Evolutionary conservation across 208 protist genomes (phyloP).

Genomic region (Leishmania lainsoni): DNA sequence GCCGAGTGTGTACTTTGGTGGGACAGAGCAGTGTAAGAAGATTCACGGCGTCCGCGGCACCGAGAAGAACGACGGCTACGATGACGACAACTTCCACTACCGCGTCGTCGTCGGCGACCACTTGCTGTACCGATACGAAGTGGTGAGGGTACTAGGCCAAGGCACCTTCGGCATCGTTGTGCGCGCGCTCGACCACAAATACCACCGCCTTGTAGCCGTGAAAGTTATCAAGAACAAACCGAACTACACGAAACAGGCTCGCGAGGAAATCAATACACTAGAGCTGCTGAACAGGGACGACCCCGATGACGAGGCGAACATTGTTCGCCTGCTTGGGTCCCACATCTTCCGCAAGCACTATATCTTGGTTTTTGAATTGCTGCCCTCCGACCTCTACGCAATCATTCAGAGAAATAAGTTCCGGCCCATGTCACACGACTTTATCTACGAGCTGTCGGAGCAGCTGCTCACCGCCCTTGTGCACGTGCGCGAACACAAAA

Average conservation of each 20-base stretch:
- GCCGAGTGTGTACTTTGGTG: constrained; percentile 72
- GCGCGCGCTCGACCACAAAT: constrained; percentile 77
- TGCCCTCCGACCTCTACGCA: constrained; percentile 74
- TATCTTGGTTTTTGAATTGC: constrained; percentile 79
- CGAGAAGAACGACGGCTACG: constrained; percentile 89
- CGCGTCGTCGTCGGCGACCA: constrained; percentile 91
- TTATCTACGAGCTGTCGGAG: constrained; percentile 73
- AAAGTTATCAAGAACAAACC: constrained; percentile 90
- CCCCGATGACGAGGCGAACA: constrained; percentile 57
- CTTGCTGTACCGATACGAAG: constrained; percentile 92
- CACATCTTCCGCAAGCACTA: constrained; percentile 79
- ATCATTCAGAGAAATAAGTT: constrained; percentile 75
- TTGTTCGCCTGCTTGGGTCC: constrained; percentile 68
- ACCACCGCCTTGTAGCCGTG: constrained; percentile 57
- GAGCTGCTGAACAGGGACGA: constrained; percentile 62
- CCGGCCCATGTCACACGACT: constrained; percentile 67
- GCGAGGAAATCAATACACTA: constrained; percentile 85
- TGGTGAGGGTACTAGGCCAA: constrained; percentile 78
- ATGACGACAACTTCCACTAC: constrained; percentile 95
- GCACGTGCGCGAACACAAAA: constrained; percentile 62
- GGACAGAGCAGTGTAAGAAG: constrained; percentile 58
- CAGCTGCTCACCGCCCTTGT: constrained; percentile 72
- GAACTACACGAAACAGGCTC: constrained; percentile 81
- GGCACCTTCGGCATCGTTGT: constrained; percentile 92
- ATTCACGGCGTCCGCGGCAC: constrained; percentile 44